Base-by-base conservation (phyloP, 2,329 filamentous ascomycete species). In the Pseudopyrenochaeta lycopersici region DNA sequence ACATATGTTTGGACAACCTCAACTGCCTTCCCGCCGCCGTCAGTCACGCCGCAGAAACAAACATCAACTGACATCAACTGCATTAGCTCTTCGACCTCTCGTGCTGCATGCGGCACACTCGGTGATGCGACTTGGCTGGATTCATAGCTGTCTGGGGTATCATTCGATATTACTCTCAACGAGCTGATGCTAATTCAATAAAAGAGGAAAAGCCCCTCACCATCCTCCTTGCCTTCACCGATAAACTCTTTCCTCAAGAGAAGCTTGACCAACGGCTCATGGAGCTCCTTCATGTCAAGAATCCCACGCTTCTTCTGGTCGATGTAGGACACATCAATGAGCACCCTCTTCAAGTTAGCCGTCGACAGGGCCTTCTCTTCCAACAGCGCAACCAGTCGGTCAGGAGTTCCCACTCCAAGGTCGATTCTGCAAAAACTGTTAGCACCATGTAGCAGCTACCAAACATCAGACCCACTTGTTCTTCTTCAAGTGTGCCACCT, bases 291-390 rank as follows among this genome's bases (percentile, higher is more conserved):
- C 91, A 98, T 97, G 71, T 98, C 95, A 75, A 97, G 86, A 60
- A 99, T 86, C 0, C 92, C 92, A 41, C 93, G 84, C 81, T 96
- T 96, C 83, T 99, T 99, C 76, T 90, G 87, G 76, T 99, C 94
- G 62, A 97, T 90, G 71, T 97, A 89, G 7, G 92, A 97, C 12
- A 91, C 92, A 77, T 99, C 95, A 29, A 98, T 84, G 7, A 98
- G 86, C 30, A 99, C 85, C 40, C 91, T 85, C 77, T 92, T 86
- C 48, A 98, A 76, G 54, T 89, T 84, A 30, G 86, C 83, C 29
- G 90, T 76, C 21, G 87, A 90, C 39, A 98, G 77, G 2, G 89
- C 87, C 31, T 89, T 89, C 85, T 92, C 86, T 33, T 96, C 89
- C 30, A 97, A 85, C 56, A 99, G 78, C 66, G 96, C 93, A 46